Base-by-base conservation (phyloP, 164 flowering plant genomes). In the Aristolochia fimbriata region DNA sequence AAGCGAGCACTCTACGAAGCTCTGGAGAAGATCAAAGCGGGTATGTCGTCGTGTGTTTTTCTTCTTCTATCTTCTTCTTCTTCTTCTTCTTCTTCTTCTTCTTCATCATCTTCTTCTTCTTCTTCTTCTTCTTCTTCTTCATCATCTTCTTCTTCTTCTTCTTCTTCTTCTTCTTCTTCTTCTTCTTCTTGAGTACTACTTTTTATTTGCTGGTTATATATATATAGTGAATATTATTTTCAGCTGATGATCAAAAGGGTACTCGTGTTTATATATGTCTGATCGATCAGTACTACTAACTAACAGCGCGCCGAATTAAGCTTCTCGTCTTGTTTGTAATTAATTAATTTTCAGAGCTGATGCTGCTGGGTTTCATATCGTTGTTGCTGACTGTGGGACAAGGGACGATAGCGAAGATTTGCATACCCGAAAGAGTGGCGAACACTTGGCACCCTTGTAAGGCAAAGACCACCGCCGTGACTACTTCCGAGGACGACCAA, bases 1-100 rank as follows among this genome's bases (percentile, higher is more conserved):
- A 81, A 76, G 65, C 52, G 71, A 55, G 84, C 79, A 6, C 75
- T 81, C 0, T 73, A 61, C 57, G 80, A 81, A 68, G 64, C 84
- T n/a, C 70, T 81, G 0, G 82, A 76, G 52, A 81, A 78, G 75
- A 62, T 81, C 27, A 81, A 81, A 65, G 66, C 78, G n/a, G 84
- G 84, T 80, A 27, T 27, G 30, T 27, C 30, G 30, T 27, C 30
- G 5, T n/a, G n/a, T n/a, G n/a, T n/a, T n/a, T n/a, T n/a, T 27
- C 30, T 27, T 27, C 5, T 27, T 27, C 30, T 27, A n/a, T 27
- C 30, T 27, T 27, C 30, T 27, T 27, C 30, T 27, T 27, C 30
- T 27, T 30, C 58, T 16, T 30, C 15, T 22, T 14, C 20, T 22
- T 22, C 55, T n/a, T 22, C 23, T 22, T 12, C 55, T 52, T 21